A percentile compares a stretch with the other conserved stretches of the same genome.
Evolutionary conservation across 768 basidiomycete species (phyloP).

Genomic region (Strobilomyces echinocephalus): DNA sequence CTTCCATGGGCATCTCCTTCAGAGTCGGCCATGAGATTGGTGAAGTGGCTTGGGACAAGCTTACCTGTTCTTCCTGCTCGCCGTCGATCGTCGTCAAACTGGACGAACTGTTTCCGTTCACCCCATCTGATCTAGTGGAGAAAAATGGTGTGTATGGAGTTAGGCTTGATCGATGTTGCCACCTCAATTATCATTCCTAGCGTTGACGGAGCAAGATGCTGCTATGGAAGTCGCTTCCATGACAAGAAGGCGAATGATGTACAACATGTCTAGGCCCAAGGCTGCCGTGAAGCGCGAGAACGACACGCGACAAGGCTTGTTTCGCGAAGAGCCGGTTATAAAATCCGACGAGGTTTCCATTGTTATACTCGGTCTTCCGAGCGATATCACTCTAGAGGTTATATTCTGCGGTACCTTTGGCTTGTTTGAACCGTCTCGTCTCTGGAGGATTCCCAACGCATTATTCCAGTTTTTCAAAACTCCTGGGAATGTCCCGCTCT

Average conservation of each 20-base stretch:
- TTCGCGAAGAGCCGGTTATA: conserved; percentile 7
- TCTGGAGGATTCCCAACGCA: conserved; percentile 12
- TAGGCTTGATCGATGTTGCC: not conserved
- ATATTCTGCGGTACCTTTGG: conserved; percentile 15
- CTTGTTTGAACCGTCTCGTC: conserved; percentile 5
- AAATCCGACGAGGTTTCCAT: conserved; percentile 16
- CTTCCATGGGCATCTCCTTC: conserved; percentile 7
- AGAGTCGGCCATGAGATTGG: conserved; percentile 14
- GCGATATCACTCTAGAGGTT: conserved; percentile 7
- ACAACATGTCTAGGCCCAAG: conserved; percentile 13
- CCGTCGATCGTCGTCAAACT: not conserved
- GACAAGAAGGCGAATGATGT: conserved; percentile 11
- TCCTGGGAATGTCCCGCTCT: conserved; percentile 5
- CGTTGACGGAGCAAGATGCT: conserved; percentile 10
- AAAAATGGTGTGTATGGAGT: conserved; percentile 2
- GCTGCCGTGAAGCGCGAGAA: conserved; percentile 5
- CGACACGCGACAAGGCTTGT: conserved; percentile 1
- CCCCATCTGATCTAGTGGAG: not conserved
- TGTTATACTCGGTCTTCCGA: conserved; percentile 13
- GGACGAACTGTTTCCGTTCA: conserved; percentile 9
- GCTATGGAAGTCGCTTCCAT: conserved; percentile 12
- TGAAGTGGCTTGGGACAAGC: conserved; percentile 11
- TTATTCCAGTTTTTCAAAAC: conserved; percentile 16
- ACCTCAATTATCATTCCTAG: not conserved
- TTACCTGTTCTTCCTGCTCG: not conserved